These are phyloP conservation scores for Aspergillus egyptiacus DNA, from an alignment of 495 filamentous ascomycete genomes.

Conservation along the genomic window DNA sequence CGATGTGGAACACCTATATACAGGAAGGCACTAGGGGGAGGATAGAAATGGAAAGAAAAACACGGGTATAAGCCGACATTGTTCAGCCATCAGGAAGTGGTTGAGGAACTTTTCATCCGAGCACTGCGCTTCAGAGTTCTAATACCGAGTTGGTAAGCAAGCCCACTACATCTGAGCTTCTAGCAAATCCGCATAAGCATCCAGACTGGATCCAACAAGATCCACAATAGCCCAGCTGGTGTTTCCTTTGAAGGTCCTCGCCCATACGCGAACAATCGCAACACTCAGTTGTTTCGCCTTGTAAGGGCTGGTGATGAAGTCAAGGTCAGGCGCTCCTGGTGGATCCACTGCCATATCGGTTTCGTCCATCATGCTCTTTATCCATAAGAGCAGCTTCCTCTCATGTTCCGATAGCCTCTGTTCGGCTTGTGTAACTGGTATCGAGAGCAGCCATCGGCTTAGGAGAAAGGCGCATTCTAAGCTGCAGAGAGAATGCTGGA, in stretches of 20 bases:
- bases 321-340: conserved; percentile 36
- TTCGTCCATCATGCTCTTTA: conserved; percentile 71
- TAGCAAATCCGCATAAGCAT: conserved; percentile 40
- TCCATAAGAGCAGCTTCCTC: conserved; percentile 56
- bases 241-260: conserved; percentile 48
- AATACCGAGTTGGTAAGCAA: not conserved
- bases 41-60: conserved; percentile 7
- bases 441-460: conserved; percentile 48
- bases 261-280: conserved; percentile 50
- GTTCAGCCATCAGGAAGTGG: conserved; percentile 1
- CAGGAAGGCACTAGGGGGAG: conserved; percentile 12
- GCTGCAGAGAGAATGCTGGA: conserved; percentile 51
- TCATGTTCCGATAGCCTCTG: conserved; percentile 52
- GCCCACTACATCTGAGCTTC: conserved; percentile 23
- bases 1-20: conserved; percentile 14
- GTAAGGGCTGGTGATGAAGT: conserved; percentile 41
- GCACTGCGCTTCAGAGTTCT: no score
- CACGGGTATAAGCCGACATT: conserved; percentile 17
- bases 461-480: conserved; percentile 50
- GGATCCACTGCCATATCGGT: conserved; percentile 62
- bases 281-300: conserved; percentile 45
- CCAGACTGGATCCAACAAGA: conserved; percentile 41
- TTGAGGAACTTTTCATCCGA: conserved; percentile 3
- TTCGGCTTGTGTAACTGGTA: conserved; percentile 41
- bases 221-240: conserved; percentile 52